Evolutionary conservation across 2,329 filamentous ascomycete genomes (phyloP), one percentile per base, ranked within the genome.

Genomic region (Trichoderma citrinoviride): DNA sequence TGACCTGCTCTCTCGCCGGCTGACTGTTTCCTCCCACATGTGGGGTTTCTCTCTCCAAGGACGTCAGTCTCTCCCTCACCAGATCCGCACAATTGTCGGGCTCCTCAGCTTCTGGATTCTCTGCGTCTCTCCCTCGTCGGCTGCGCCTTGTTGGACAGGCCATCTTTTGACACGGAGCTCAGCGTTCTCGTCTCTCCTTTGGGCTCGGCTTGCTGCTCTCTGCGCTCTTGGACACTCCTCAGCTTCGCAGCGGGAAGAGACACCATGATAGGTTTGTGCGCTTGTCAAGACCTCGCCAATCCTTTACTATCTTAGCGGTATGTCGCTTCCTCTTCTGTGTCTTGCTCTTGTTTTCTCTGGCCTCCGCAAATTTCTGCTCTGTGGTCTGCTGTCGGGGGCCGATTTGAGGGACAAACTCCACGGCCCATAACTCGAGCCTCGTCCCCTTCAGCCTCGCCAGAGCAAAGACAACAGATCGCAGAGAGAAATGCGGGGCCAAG

Each of bases 201-300:
- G 33, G 33, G 61, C 67, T 64, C 68, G 66, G 64, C 66, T 67
- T 66, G 61, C 57, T 63, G 49, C 65, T 66, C 62, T 56, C 65
- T 65, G 67, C 67, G 69, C 67, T 71, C 66, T 67, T 68, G 62
- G 68, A 65, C 66, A 66, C 33, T 69, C 65, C 49, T 68, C 66
- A 67, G 66, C 68, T 67, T 60, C 61, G 65, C 52, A 64, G 67
- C 55, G 70, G 71, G 69, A 73, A 74, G 75, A 74, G 75, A 74
- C 77, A 79, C 70, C 73, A 79, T 79, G 78, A 78, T 77, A 77
- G 72, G 73, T 75, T 79, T 77, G 75, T 71, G 73, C 71, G 71
- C 71, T 69, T 68, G 71, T 70, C 66, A 70, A 66, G 71, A 73
- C 68, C 67, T 70, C 69, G 68, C 71, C 68, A 72, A 71, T 68